These are phyloP conservation scores for Fusarium lateritium DNA, from an alignment of 2,329 filamentous ascomycete species.

Conservation along the genomic window DNA sequence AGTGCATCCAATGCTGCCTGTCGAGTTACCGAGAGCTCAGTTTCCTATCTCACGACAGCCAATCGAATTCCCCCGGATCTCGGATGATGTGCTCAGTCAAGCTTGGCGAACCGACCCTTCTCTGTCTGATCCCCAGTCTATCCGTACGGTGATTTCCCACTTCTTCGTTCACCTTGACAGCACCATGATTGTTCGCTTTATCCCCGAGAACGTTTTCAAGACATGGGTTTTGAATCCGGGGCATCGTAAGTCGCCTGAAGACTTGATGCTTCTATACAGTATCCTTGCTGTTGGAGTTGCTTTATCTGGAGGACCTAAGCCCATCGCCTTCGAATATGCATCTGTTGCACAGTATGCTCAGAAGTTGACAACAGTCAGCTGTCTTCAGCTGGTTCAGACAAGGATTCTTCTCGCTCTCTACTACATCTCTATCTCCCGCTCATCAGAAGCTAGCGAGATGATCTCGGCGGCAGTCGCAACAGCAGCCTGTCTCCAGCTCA, in stretches of 20 bases:
- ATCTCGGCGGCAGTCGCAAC: constrained; percentile 73
- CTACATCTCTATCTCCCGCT: constrained; percentile 73
- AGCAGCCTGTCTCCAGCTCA: constrained; percentile 72
- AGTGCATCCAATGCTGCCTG: constrained; percentile 48
- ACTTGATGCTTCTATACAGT: constrained; percentile 64
- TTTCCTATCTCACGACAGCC: constrained; percentile 55
- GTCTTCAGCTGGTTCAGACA: constrained; percentile 76
- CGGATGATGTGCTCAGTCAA: constrained; percentile 64
- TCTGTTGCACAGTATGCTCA: constrained; percentile 71
- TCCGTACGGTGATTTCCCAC: constrained; percentile 57
- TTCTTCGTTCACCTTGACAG: constrained; percentile 61
- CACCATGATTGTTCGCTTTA: constrained; percentile 59
- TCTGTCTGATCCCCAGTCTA: constrained; percentile 59
- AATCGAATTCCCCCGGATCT: constrained; percentile 62
- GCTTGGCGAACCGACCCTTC: constrained; percentile 68
- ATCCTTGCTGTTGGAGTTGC: constrained; percentile 58
- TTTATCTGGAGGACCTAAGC: constrained; percentile 56
- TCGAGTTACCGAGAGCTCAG: constrained; percentile 57
- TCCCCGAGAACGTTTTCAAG: constrained; percentile 59
- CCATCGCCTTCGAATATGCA: constrained; percentile 58
- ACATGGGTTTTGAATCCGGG: constrained; percentile 55
- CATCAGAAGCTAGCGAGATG: constrained; percentile 74
- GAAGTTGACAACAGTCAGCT: constrained; percentile 48
- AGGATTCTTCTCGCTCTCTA: constrained; percentile 77
- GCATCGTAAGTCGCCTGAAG: constrained; percentile 58